These are phyloP conservation scores for Cryphonectria naterciae DNA, from an alignment of 2,329 filamentous ascomycete species.

Conservation along the genomic window DNA sequence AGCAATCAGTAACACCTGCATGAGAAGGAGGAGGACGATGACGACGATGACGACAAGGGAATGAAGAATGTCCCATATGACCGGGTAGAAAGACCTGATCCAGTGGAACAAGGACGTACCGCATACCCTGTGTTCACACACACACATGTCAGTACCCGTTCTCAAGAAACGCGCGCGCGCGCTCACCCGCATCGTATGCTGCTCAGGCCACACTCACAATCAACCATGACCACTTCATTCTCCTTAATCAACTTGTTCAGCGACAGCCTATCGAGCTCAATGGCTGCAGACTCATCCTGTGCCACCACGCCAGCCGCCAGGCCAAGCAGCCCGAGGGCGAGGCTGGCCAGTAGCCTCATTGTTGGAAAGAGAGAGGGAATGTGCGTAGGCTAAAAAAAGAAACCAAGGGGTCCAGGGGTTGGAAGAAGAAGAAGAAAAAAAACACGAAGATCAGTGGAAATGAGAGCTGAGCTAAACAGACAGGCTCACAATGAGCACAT, in stretches of 20 bases:
- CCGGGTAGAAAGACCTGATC: not conserved
- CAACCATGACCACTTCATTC: constrained; percentile 88
- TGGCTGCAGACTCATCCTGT: constrained; percentile 71
- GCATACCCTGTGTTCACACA: constrained; percentile 14
- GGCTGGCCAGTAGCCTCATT: constrained; percentile 40
- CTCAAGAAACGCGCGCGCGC: not conserved
- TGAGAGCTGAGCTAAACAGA: not conserved
- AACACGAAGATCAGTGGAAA: not conserved
- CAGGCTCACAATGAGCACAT: constrained; percentile 2
- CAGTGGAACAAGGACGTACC: constrained; percentile 1
- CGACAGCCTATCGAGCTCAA: constrained; percentile 79
- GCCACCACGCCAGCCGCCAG: constrained; percentile 59
- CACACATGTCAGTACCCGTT: not conserved
- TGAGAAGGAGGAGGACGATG: not conserved
- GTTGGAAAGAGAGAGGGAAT: constrained; percentile 5
- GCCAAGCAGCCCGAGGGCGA: constrained; percentile 55
- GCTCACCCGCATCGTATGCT: not conserved
- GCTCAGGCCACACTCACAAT: constrained; percentile 69
- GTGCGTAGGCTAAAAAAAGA: constrained; percentile 16
- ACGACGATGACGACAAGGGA: no score
- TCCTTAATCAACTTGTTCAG: constrained; percentile 85
- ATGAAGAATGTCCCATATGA: not conserved
- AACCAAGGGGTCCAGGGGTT: not conserved
- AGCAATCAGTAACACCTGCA: constrained; percentile 5
- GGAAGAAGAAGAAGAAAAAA: not conserved